phyloP scores from a whole-genome alignment of 768 basidiomycete species.

The Leccinum rimulosum region DNA sequence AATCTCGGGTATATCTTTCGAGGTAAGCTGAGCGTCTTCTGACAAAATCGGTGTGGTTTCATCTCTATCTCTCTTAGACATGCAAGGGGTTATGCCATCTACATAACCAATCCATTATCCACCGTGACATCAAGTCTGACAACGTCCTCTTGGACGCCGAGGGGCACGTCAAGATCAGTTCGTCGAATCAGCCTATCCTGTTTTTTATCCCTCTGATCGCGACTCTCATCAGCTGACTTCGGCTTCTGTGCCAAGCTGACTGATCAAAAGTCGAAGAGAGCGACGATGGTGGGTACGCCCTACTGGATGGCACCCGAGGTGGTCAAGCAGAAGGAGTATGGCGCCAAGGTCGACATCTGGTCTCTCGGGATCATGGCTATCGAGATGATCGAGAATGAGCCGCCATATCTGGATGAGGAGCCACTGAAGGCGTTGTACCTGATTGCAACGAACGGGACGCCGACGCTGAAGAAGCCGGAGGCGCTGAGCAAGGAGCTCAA shows the following conservation, averaged over 20 bases:
- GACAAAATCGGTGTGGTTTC: neutral
- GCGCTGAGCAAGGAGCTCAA: slow-evolving; percentile 89
- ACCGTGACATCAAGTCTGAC: slow-evolving; percentile 96
- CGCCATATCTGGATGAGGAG: slow-evolving; percentile 93
- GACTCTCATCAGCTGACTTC: slow-evolving; percentile 70
- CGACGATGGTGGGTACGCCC: slow-evolving; percentile 97
- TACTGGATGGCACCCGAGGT: slow-evolving; percentile 99
- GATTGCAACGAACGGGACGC: slow-evolving; percentile 98
- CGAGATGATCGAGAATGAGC: slow-evolving; percentile 98
- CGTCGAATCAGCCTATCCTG: slow-evolving; percentile 31
- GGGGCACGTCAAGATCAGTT: slow-evolving; percentile 97
- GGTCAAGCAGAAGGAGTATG: slow-evolving; percentile 95
- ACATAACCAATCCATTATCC: slow-evolving; percentile 92
- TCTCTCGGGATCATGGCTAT: slow-evolving; percentile 98
- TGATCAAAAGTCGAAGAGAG: slow-evolving; percentile 94
- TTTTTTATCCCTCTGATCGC: slow-evolving; percentile 5
- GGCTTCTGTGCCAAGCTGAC: slow-evolving; percentile 96
- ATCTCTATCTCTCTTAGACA: slow-evolving; percentile 50
- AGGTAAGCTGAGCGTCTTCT: slow-evolving; percentile 53
- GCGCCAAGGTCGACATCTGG: slow-evolving; percentile 97
- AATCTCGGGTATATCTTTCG: slow-evolving; percentile 86
- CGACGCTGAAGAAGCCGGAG: slow-evolving; percentile 96
- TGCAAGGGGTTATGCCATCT: slow-evolving; percentile 93
- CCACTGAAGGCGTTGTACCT: slow-evolving; percentile 92
- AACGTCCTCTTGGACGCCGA: slow-evolving; percentile 91